A percentile compares a stretch with the other conserved stretches of the same genome.
phyloP scores from a whole-genome alignment of 2,329 filamentous ascomycete genomes.

The Coniochaeta sp. region DNA sequence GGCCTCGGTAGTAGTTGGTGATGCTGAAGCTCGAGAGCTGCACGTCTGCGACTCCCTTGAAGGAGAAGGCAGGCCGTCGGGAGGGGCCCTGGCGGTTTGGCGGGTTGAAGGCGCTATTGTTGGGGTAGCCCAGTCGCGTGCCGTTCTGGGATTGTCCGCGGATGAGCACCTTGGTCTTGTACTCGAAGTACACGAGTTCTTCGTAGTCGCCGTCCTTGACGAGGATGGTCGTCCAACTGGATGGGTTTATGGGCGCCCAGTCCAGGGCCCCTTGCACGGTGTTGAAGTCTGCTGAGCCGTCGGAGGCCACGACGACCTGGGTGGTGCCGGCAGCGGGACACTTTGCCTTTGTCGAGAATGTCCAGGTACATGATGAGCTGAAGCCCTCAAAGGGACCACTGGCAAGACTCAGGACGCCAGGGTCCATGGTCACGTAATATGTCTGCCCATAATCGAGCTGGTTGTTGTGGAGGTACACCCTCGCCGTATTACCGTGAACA shows the following conservation, averaged over 20 bases:
- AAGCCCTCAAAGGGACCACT: conserved; percentile 4
- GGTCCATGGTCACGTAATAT: conserved; percentile 4
- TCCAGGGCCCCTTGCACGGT: conserved; percentile 7
- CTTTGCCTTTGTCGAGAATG: conserved; percentile 3
- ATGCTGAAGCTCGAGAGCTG: conserved; percentile 5
- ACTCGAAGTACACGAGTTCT: conserved; percentile 6
- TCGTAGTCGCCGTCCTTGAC: conserved; percentile 6
- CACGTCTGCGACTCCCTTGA: conserved; percentile 5
- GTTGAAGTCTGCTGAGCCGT: conserved; percentile 7
- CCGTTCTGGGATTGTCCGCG: conserved; percentile 2
- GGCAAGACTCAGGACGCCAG: neutral
- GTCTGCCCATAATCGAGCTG: conserved; percentile 4
- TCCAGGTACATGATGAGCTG: conserved; percentile 1
- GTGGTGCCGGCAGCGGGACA: neutral
- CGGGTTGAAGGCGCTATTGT: conserved; percentile 9
- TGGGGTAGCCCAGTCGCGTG: conserved; percentile 5
- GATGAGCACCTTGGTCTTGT: conserved; percentile 5
- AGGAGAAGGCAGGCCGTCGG: conserved; percentile 5
- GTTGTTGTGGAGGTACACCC: conserved; percentile 7
- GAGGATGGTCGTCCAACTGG: neutral
- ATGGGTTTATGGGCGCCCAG: conserved; percentile 4
- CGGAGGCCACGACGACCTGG: conserved; percentile 2
- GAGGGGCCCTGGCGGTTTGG: conserved; percentile 5
- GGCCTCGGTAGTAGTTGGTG: conserved; percentile 7
- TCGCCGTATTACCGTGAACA: conserved; percentile 3